Evolutionary conservation across 228 moss, liverwort and hornwort genomes (phyloP).

Genomic region (Sphagnum magellanicum): DNA sequence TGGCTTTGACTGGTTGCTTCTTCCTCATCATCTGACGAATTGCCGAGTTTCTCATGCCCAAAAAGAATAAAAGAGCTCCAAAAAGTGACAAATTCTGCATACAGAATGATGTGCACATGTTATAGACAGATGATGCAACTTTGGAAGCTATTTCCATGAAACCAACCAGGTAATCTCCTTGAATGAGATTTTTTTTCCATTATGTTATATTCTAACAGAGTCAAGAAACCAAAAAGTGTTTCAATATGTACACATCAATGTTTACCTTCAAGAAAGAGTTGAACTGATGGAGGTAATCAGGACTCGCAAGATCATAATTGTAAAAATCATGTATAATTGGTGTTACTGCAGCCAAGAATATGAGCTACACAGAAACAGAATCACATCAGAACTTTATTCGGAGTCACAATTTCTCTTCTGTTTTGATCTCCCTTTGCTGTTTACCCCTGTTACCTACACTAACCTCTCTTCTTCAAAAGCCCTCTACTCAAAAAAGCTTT

Average conservation of each 20-base stretch:
- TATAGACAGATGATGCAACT: neutral
- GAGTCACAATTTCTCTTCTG: too few relatives aligned
- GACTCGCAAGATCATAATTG: constrained; percentile 80
- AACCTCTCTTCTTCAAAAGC: too few relatives aligned
- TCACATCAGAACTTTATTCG: neutral
- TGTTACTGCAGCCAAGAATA: constrained; percentile 80
- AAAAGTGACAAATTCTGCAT: constrained; percentile 89
- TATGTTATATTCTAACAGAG: neutral
- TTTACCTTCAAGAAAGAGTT: constrained; percentile 86
- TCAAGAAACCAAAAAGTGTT: neutral
- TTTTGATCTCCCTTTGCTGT: too few relatives aligned
- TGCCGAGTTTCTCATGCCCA: constrained; percentile 78
- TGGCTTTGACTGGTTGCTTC: constrained; percentile 54
- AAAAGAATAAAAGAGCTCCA: constrained; percentile 78
- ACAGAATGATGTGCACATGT: too few relatives aligned
- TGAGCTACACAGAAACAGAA: constrained; percentile 35
- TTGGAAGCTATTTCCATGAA: too few relatives aligned
- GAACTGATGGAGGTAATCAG: constrained; percentile 82
- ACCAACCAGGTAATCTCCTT: too few relatives aligned
- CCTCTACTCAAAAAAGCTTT: too few relatives aligned
- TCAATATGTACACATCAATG: neutral
- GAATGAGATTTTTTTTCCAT: too few relatives aligned
- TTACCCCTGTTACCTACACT: too few relatives aligned
- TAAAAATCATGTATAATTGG: constrained; percentile 97
- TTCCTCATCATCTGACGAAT: constrained; percentile 45